A percentile compares a stretch with the other conserved stretches of the same genome.
phyloP scores from a whole-genome alignment of 495 filamentous ascomycete genomes.

The Cryomyces minteri region DNA sequence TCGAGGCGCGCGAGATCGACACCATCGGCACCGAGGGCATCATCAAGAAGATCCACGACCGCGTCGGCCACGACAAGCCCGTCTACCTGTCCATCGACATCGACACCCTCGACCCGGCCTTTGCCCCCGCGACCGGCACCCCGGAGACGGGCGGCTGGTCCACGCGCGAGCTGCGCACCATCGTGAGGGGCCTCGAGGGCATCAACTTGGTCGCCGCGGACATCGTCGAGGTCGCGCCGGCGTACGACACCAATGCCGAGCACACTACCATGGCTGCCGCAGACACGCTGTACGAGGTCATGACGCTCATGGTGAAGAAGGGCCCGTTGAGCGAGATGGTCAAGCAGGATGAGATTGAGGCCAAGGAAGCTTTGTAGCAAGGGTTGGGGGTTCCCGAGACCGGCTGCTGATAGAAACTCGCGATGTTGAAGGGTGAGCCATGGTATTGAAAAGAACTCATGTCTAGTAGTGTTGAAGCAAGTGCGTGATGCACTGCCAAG shows the following conservation, averaged over 20 bases:
- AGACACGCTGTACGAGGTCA: constrained; percentile 64
- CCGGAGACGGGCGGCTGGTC: constrained; percentile 79
- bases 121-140: constrained; percentile 72
- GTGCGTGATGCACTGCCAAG: no score
- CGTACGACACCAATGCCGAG: constrained; percentile 71
- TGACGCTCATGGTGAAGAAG: constrained; percentile 62
- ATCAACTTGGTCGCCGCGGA: constrained; percentile 34
- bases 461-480: no score
- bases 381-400: no score
- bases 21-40: constrained; percentile 52
- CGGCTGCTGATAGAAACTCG: no score
- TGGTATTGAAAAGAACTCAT: no score
- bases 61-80: constrained; percentile 51
- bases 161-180: constrained; percentile 57
- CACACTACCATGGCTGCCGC: constrained; percentile 71
- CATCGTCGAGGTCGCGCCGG: constrained; percentile 73
- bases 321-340: constrained; percentile 22
- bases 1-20: constrained; percentile 73
- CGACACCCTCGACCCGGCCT: constrained; percentile 74
- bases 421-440: no score
- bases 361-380: no score
- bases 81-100: constrained; percentile 83
- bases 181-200: constrained; percentile 53
- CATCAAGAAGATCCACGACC: constrained; percentile 52
- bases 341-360: background rate